A percentile compares a stretch with the other conserved stretches of the same genome.
Evolutionary conservation across 1,284 basidiomycete species (phyloP).

Genomic region (Apiotrichum veenhuisii): DNA sequence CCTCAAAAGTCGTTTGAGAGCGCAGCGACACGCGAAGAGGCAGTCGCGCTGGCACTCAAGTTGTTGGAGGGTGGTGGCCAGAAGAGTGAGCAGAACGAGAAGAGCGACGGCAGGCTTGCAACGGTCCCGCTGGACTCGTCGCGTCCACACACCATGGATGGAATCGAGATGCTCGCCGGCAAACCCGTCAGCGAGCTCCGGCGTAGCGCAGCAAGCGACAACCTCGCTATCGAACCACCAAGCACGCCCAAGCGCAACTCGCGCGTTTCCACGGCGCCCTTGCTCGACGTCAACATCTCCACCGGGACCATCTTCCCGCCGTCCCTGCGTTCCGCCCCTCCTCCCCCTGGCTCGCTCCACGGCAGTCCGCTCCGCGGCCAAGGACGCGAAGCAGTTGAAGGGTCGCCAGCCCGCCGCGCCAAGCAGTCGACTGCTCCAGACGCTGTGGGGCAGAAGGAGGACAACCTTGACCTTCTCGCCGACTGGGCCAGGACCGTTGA

Average conservation of each 20-base stretch:
- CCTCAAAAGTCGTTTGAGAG: constrained; percentile 14
- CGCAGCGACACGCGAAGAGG: constrained; percentile 15
- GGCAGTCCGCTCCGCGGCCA: neutral
- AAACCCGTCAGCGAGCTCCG: neutral
- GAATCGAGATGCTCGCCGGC: neutral
- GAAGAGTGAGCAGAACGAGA: neutral
- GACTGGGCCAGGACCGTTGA: constrained; percentile 47
- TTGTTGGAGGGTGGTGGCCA: constrained; percentile 34
- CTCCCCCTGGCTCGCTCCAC: neutral
- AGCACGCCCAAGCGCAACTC: neutral
- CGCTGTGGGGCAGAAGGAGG: constrained; percentile 5
- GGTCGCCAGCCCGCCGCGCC: constrained; percentile 2
- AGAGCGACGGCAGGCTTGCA: neutral
- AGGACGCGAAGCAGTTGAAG: neutral
- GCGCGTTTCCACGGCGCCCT: constrained; percentile 4
- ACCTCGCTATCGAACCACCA: neutral
- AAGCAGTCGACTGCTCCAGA: constrained; percentile 19
- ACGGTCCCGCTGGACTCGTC: neutral
- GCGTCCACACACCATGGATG: neutral
- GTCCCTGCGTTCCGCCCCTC: neutral
- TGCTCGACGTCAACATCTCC: constrained; percentile 13
- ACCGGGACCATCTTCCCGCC: neutral
- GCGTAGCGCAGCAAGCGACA: neutral
- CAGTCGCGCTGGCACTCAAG: constrained; percentile 29
- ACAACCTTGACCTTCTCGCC: constrained; percentile 41